These are phyloP conservation scores for Phytopythium aichiense DNA, from an alignment of 352 stramenopile genomes.

Conservation along the genomic window DNA sequence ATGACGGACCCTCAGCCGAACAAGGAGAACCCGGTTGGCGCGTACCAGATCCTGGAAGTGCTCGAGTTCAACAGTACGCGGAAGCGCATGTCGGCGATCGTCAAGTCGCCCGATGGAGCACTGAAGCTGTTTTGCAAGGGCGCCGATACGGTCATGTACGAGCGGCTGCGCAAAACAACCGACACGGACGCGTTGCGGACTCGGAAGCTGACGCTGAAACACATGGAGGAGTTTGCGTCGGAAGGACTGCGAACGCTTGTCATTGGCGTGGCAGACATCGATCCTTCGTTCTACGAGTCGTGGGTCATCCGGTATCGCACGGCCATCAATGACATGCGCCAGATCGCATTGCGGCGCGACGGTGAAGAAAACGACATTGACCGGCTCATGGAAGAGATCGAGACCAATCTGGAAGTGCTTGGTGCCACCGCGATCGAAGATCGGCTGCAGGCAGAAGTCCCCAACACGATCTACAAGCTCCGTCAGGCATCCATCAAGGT, in stretches of 20 bases:
- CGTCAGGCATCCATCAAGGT: conserved; percentile 91
- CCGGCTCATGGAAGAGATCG: conserved; percentile 80
- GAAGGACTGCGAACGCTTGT: conserved; percentile 90
- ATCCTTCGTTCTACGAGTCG: conserved; percentile 47
- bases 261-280: conserved; percentile 66
- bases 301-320: conserved; percentile 70
- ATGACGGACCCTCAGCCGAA: conserved; percentile 27
- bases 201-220: conserved; percentile 64
- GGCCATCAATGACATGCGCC: conserved; percentile 82
- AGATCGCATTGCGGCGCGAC: conserved; percentile 74
- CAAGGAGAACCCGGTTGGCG: conserved; percentile 22
- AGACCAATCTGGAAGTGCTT: conserved; percentile 83
- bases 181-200: conserved; percentile 43
- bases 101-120: conserved; percentile 42
- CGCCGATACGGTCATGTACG: conserved; percentile 89
- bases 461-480: conserved; percentile 91
- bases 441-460: conserved; percentile 89
- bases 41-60: conserved; percentile 89
- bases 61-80: conserved; percentile 94
- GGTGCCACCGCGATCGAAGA: conserved; percentile 95
- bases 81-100: conserved; percentile 95
- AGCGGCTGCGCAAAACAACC: conserved; percentile 51
- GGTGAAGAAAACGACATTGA: conserved; percentile 81
- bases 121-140: conserved; percentile 86
- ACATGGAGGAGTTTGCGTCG: conserved; percentile 87